Evolutionary conservation across 345 rosid genomes (phyloP).

Genomic region (Moricandia moricandioides): DNA sequence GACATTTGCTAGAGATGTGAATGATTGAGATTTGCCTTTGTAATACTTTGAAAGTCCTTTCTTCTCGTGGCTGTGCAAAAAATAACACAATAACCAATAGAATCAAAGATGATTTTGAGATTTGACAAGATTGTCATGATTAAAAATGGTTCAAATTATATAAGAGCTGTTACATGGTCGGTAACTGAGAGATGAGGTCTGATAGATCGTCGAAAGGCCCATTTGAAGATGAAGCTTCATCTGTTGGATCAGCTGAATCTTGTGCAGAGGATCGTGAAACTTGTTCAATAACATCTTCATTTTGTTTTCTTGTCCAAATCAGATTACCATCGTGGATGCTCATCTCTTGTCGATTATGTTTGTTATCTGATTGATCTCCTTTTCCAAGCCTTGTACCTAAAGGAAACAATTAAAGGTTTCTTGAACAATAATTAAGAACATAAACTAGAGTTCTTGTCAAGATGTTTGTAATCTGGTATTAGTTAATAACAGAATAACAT

Average conservation of each 20-base stretch:
- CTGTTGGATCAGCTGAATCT: constrained; percentile 35
- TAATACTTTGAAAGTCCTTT: constrained; percentile 67
- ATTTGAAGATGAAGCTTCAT: constrained; percentile 42
- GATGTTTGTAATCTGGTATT: background rate
- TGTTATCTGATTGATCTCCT: background rate
- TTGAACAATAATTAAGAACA: constrained; percentile 3
- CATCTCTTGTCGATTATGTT: background rate
- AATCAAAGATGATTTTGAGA: too few species aligned
- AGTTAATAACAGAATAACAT: background rate
- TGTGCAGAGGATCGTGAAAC: constrained; percentile 38
- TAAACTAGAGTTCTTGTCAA: constrained; percentile 13
- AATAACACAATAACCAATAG: background rate
- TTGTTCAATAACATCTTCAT: background rate
- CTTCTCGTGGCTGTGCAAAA: constrained; percentile 33
- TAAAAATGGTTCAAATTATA: too few species aligned
- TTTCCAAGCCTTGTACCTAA: background rate
- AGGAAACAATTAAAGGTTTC: background rate
- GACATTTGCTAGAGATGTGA: constrained; percentile 59
- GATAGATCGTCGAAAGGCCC: constrained; percentile 57
- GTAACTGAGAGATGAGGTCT: constrained; percentile 58
- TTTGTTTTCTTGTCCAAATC: background rate
- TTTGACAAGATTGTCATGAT: too few species aligned
- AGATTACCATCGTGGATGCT: background rate
- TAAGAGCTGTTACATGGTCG: constrained; percentile 49
- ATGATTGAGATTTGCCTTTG: constrained; percentile 71